Evolutionary conservation across 495 filamentous ascomycete genomes (phyloP).

Genomic region (Tuber microsphaerosporum): DNA sequence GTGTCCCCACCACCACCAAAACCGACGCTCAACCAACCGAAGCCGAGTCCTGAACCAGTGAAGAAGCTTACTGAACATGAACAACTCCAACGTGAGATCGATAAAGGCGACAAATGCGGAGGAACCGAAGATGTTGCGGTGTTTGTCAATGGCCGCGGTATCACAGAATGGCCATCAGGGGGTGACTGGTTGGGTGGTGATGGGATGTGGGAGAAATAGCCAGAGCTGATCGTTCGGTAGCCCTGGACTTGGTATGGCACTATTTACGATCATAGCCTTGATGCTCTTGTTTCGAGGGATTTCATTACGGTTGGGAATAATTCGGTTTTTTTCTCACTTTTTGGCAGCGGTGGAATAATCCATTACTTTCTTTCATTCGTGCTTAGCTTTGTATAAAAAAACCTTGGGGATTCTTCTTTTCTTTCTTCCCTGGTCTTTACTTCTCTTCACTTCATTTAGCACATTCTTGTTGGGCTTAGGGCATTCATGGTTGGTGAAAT

Average conservation of each 20-base stretch:
- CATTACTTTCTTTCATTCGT: not conserved
- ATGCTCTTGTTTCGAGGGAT: not conserved
- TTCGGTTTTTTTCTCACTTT: conserved; percentile 4
- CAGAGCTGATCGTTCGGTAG: not conserved
- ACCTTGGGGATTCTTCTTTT: not conserved
- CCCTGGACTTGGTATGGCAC: not conserved
- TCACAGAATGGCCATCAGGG: conserved; percentile 41
- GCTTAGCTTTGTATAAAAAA: not conserved
- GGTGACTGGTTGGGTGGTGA: conserved; percentile 27
- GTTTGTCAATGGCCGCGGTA: conserved; percentile 48
- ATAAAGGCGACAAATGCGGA: conserved; percentile 39
- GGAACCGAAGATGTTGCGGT: conserved; percentile 49
- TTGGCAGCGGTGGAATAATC: not conserved
- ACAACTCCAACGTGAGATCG: conserved; percentile 26
- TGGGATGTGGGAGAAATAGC: conserved; percentile 34
- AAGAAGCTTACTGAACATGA: conserved; percentile 27
- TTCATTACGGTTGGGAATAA: not conserved
- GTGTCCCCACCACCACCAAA: conserved; percentile 2
- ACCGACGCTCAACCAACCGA: conserved; percentile 14
- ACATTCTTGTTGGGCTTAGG: conserved; percentile 1
- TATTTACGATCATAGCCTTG: not conserved
- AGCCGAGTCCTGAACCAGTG: conserved; percentile 9
- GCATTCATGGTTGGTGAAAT: conserved; percentile 3
- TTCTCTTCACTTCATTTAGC: not conserved
- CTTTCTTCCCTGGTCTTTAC: not conserved